phyloP scores from a whole-genome alignment of 192 early-diverging fungal genomes.

The Coemansia sp. region DNA sequence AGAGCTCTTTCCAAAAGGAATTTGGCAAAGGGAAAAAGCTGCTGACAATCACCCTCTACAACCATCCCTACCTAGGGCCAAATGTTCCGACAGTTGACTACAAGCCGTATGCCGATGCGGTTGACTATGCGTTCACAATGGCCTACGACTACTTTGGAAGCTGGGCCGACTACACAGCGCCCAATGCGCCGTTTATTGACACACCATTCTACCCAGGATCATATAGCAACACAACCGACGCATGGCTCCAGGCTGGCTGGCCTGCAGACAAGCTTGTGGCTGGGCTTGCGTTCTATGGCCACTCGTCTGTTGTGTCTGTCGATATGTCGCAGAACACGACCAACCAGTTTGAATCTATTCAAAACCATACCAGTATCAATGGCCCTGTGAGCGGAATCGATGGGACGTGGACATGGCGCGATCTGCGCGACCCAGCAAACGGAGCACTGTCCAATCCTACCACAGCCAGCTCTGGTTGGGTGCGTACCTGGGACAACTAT shows the following conservation, averaged over 20 bases:
- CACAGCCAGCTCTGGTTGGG: constrained; percentile 58
- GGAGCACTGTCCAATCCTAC: constrained; percentile 49
- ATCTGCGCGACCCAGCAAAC: constrained; percentile 58
- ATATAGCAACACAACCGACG: constrained; percentile 57
- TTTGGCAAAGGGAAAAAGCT: constrained; percentile 59
- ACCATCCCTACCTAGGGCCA: constrained; percentile 63
- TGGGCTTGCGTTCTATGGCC: constrained; percentile 71
- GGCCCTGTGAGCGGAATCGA: constrained; percentile 60
- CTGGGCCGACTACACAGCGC: constrained; percentile 61
- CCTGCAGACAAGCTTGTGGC: constrained; percentile 63
- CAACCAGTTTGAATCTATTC: constrained; percentile 55
- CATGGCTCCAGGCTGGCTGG: constrained; percentile 63
- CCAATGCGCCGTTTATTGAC: constrained; percentile 49
- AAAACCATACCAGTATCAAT: constrained; percentile 46
- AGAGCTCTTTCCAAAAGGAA: constrained; percentile 53
- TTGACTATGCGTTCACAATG: constrained; percentile 73
- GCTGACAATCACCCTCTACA: constrained; percentile 68
- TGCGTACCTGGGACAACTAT: constrained; percentile 63
- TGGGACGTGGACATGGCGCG: constrained; percentile 68
- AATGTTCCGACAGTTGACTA: constrained; percentile 59
- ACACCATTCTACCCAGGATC: constrained; percentile 50
- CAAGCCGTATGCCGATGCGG: constrained; percentile 59
- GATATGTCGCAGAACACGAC: constrained; percentile 45
- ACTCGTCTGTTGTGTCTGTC: constrained; percentile 42
- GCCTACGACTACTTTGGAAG: constrained; percentile 70